Base-by-base conservation (phyloP, 202 grass and related monocot species). In the Miscanthus sacchariflorus region DNA sequence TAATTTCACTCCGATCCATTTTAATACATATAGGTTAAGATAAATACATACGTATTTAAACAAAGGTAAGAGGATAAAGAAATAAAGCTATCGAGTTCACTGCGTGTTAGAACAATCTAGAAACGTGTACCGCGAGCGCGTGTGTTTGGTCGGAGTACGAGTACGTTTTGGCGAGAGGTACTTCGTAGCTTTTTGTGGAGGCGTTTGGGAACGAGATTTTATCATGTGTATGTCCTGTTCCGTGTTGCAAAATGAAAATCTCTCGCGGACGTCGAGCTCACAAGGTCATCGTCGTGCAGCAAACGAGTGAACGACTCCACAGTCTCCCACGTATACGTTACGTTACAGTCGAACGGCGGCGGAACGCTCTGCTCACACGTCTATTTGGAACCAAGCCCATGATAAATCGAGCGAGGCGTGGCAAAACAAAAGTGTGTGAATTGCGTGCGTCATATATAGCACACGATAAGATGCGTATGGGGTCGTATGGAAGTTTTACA, bases 161-260 rank as follows among this genome's bases (percentile, higher is more conserved):
- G 0, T 17, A 35, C 13, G 44, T 42, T 17, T 79, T 23, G 23
- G 61, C 15, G 2, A 12, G 49, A 65, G 70, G 17, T 54, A 33
- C 81, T 76, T 76, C 1, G n/a, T 46, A 28, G 11, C 0, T 11
- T 45, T 10, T 27, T 1, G 7, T 12, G n/a, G n/a, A 56, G 33
- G 30, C 9, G 9, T 77, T 36, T 18, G 4, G 4, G 49, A 28
- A 73, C 12, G 23, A 21, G 24, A 79, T 25, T 80, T 19, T 21
- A 19, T 18, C 77, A 67, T 67, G 77, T 80, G 77, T 5, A 45
- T 19, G 23, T 7, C 78, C 19, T 80, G 78, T 72, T 72, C 5
- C 45, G 7, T 70, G 8, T 0, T n/a, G 28, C 5, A 40, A 33
- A 33, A 63, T 19, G 58, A 52, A 12, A 21, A 28, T 6, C 25